A percentile compares a stretch with the other conserved stretches of the same genome.
These are phyloP conservation scores for Carex arenaria DNA, from an alignment of 202 grass and related monocot genomes.

Conservation along the genomic window DNA sequence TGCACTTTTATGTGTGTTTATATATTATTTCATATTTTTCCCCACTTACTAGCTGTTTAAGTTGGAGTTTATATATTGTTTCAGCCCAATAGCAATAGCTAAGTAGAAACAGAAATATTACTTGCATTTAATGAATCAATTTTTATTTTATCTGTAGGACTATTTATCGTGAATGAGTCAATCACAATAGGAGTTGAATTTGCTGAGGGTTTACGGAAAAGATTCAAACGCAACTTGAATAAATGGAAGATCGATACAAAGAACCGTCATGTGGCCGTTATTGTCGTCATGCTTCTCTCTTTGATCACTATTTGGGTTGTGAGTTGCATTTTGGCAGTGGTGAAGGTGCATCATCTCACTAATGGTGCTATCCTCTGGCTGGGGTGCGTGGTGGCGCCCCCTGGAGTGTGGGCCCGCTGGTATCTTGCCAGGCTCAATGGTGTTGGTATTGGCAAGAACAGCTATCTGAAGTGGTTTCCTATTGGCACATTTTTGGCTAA, in stretches of 20 bases:
- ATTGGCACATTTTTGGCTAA: slow-evolving; percentile 81
- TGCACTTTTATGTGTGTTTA: not conserved
- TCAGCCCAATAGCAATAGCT: not conserved
- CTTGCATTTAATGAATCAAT: slow-evolving; percentile 1
- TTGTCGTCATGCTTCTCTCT: slow-evolving; percentile 40
- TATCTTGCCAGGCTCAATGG: slow-evolving; percentile 82
- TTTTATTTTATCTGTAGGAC: slow-evolving; percentile 39
- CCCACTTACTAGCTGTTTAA: not conserved
- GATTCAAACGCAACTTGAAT: slow-evolving; percentile 33
- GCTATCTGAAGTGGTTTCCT: slow-evolving; percentile 72
- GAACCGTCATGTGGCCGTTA: slow-evolving; percentile 31
- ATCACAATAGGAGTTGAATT: slow-evolving; percentile 73
- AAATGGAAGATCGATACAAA: slow-evolving; percentile 48
- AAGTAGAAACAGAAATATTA: not conserved
- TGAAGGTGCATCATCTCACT: slow-evolving; percentile 39
- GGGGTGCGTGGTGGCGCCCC: slow-evolving; percentile 68
- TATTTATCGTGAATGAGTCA: slow-evolving; percentile 64
- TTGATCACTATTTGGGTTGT: slow-evolving; percentile 57
- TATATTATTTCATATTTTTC: not conserved
- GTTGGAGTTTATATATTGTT: not conserved
- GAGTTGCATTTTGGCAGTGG: slow-evolving; percentile 45
- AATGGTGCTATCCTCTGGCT: slow-evolving; percentile 59
- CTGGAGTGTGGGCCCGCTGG: slow-evolving; percentile 85
- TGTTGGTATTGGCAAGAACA: slow-evolving; percentile 55
- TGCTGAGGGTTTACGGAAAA: slow-evolving; percentile 50